Evolutionary conservation across 495 filamentous ascomycete species (phyloP).

Genomic region (Aspergillus indologenus): DNA sequence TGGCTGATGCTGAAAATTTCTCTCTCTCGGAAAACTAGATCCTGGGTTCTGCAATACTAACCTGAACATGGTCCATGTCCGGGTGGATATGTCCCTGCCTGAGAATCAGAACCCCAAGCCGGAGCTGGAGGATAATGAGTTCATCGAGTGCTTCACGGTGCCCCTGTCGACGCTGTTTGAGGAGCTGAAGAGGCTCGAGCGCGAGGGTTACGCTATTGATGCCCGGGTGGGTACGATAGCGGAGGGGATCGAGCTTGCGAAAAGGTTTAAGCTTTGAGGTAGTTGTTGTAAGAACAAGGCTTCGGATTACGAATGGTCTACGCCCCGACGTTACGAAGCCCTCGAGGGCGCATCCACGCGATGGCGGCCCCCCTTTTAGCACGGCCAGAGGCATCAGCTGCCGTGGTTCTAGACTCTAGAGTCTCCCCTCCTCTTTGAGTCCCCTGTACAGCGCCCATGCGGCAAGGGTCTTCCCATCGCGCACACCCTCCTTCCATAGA

Average conservation of each 20-base stretch:
- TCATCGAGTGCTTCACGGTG: constrained; percentile 81
- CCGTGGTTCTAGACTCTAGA: constrained; percentile 46
- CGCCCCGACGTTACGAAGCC: background rate
- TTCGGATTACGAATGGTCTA: background rate
- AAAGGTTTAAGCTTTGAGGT: constrained; percentile 49
- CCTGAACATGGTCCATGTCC: constrained; percentile 76
- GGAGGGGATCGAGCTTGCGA: constrained; percentile 80
- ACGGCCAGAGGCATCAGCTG: background rate
- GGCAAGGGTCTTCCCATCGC: constrained; percentile 77
- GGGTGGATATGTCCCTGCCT: constrained; percentile 67
- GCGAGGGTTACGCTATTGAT: constrained; percentile 78
- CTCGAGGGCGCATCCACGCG: no score
- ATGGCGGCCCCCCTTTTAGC: no score
- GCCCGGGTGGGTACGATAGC: constrained; percentile 80
- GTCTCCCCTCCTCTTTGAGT: constrained; percentile 60
- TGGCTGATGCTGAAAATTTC: constrained; percentile 2
- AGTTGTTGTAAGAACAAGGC: background rate
- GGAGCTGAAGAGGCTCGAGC: constrained; percentile 66
- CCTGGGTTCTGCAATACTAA: constrained; percentile 89
- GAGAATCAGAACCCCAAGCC: constrained; percentile 70
- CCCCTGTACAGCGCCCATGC: constrained; percentile 77
- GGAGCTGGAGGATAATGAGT: constrained; percentile 82
- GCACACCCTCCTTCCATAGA: constrained; percentile 70
- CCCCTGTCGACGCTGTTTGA: constrained; percentile 63
- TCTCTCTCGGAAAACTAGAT: constrained; percentile 36